These are phyloP conservation scores for Pleurotus cornucopiae DNA, from an alignment of 768 basidiomycete species.

Conservation along the genomic window DNA sequence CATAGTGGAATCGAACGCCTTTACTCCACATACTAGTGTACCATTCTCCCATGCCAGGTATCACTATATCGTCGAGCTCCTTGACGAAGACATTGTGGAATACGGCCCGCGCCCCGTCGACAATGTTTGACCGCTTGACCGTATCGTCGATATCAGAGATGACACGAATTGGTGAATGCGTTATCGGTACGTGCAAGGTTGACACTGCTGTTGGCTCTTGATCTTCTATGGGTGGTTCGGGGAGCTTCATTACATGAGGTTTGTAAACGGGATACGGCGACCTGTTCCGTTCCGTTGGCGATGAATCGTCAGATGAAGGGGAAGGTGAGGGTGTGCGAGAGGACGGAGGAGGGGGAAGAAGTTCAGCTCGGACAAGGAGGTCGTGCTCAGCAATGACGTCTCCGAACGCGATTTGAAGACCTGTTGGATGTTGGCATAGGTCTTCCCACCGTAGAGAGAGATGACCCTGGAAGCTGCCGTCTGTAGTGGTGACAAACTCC, in stretches of 20 bases:
- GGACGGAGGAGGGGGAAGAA: constrained; percentile 33
- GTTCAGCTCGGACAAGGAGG: constrained; percentile 49
- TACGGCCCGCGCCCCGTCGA: constrained; percentile 72
- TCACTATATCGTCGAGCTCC: constrained; percentile 70
- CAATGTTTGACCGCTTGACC: constrained; percentile 75
- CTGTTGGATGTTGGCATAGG: constrained; percentile 57
- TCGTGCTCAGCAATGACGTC: constrained; percentile 49
- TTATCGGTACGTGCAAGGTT: constrained; percentile 43
- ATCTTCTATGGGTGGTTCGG: not conserved
- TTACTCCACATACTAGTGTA: constrained; percentile 62
- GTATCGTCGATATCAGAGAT: constrained; percentile 97
- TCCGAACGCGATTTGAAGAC: constrained; percentile 54
- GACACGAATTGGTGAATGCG: constrained; percentile 64
- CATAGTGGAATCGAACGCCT: constrained; percentile 85
- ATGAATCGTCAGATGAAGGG: constrained; percentile 7
- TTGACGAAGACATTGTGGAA: constrained; percentile 93
- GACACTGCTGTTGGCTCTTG: constrained; percentile 19
- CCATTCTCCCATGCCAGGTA: constrained; percentile 83
- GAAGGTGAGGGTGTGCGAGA: constrained; percentile 1
- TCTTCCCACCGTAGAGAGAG: constrained; percentile 67
- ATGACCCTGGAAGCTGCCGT: constrained; percentile 70
- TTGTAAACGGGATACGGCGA: constrained; percentile 8
- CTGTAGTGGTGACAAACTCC: constrained; percentile 54
- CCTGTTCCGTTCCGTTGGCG: constrained; percentile 2
- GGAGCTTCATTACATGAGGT: not conserved